These are phyloP conservation scores for Diaporthe velutina DNA, from an alignment of 2,329 filamentous ascomycete species.

Conservation along the genomic window DNA sequence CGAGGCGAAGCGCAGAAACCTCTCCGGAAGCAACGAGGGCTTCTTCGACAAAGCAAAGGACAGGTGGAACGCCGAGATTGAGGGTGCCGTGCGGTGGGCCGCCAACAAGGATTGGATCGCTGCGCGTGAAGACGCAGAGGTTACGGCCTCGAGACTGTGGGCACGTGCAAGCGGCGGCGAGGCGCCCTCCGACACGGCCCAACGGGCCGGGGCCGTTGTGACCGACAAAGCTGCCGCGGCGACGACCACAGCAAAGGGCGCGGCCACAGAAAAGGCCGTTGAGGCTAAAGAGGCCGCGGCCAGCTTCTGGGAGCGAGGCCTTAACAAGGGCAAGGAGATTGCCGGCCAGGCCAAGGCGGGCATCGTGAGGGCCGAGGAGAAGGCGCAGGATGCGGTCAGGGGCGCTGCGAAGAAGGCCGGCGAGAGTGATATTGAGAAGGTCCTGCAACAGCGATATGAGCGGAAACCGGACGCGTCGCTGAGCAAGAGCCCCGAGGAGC, in stretches of 20 bases:
- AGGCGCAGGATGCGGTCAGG: slow-evolving; percentile 46
- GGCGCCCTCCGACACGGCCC: slow-evolving; percentile 51
- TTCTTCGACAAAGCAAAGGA: slow-evolving; percentile 79
- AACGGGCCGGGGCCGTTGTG: slow-evolving; percentile 41
- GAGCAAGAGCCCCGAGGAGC: slow-evolving; percentile 65
- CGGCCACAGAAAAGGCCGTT: slow-evolving; percentile 44
- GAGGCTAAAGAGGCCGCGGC: slow-evolving; percentile 55
- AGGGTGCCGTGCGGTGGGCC: slow-evolving; percentile 74
- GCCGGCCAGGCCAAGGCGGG: slow-evolving; percentile 54
- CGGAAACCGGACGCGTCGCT: slow-evolving; percentile 54
- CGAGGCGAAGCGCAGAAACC: slow-evolving; percentile 23
- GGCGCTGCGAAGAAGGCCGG: slow-evolving; percentile 46
- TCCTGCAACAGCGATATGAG: slow-evolving; percentile 64
- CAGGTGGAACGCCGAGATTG: slow-evolving; percentile 82
- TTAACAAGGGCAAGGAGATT: slow-evolving; percentile 56
- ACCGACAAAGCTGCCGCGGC: slow-evolving; percentile 40
- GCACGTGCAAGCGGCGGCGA: slow-evolving; percentile 50
- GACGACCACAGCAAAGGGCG: slow-evolving; percentile 41
- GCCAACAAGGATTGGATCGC: slow-evolving; percentile 76
- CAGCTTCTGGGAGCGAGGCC: slow-evolving; percentile 55
- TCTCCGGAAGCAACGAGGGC: slow-evolving; percentile 53
- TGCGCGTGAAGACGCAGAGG: slow-evolving; percentile 71
- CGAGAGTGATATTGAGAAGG: slow-evolving; percentile 56
- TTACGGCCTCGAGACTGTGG: slow-evolving; percentile 60
- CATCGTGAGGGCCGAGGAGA: slow-evolving; percentile 52